Base-by-base conservation (phyloP, 208 protist species). In the Crithidia mellificae region DNA sequence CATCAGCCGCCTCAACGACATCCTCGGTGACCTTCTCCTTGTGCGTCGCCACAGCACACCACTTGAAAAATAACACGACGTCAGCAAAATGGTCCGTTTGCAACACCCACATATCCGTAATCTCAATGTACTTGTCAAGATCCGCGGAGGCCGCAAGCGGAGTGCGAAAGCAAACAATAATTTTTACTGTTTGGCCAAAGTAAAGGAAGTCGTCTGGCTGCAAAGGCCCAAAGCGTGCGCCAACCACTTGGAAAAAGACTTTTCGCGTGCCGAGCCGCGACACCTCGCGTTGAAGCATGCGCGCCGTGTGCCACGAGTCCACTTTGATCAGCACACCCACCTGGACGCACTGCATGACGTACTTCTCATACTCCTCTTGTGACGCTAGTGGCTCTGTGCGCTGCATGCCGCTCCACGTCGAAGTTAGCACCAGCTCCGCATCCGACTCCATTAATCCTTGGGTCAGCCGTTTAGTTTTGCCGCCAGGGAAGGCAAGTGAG, bases 241-340 rank as follows among this genome's bases (percentile, higher is more conserved):
- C 87, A 12, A 96, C 64, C 19, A 90, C 85, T 50, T 90, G 73
- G 76, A 94, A 90, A 34, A 63, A 67, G 1, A 96, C 78, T 36
- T 85, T 84, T 15, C 77, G 63, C 20, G 91, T 96, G 15, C 86
- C 87, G 19, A 88, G 73, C 0, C 85, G 80, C 15, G 63, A 52
- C n/a, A 87, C 52, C 56, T 94, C 87, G 34, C 91, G 84, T 49
- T 67, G 52, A 9, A 96, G 73, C 83, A 96, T 85, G 43, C 91
- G 82, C 30, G 84, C 89, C 19, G 78, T 92, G 68, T 96, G 88
- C 84, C 88, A 96, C 27, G 81, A 86, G 71, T 96, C 91, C 38
- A 96, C 91, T 57, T 94, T 94, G 22, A 96, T 75, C 49, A 96
- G 77, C 55, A 96, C 82, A 49, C 88, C 88, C 9, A 96, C 68